Evolutionary conservation across 2,329 filamentous ascomycete species (phyloP).

Genomic region (Penicillium fuscoglaucum): DNA sequence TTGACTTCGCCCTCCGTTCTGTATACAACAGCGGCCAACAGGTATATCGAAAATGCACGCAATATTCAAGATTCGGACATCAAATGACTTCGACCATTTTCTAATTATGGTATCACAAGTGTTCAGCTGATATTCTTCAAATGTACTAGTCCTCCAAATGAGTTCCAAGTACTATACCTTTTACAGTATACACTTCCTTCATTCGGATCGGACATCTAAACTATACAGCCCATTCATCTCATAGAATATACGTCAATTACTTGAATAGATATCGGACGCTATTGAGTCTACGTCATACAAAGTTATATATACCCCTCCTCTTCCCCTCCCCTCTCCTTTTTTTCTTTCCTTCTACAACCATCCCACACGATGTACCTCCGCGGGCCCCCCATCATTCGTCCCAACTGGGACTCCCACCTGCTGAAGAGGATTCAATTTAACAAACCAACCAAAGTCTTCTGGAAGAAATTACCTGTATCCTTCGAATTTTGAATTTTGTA

Average conservation of each 20-base stretch:
- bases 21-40: not conserved
- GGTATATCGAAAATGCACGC: not conserved
- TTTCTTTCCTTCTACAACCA: constrained; percentile 3
- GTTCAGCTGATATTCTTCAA: not conserved
- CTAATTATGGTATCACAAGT: not conserved
- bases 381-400: not conserved
- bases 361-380: constrained; percentile 1
- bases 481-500: not conserved
- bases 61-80: not conserved
- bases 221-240: not conserved
- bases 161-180: not conserved
- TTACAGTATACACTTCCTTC: too few species aligned
- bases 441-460: not conserved
- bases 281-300: not conserved
- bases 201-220: not conserved
- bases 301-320: not conserved
- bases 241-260: not conserved
- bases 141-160: not conserved
- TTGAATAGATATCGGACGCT: not conserved
- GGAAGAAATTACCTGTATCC: not conserved
- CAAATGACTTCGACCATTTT: not conserved
- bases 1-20: not conserved
- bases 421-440: not conserved
- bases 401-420: not conserved
- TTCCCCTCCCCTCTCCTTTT: not conserved